These are phyloP conservation scores for Botryotinia calthae DNA, from an alignment of 2,329 filamentous ascomycete genomes.

Conservation along the genomic window DNA sequence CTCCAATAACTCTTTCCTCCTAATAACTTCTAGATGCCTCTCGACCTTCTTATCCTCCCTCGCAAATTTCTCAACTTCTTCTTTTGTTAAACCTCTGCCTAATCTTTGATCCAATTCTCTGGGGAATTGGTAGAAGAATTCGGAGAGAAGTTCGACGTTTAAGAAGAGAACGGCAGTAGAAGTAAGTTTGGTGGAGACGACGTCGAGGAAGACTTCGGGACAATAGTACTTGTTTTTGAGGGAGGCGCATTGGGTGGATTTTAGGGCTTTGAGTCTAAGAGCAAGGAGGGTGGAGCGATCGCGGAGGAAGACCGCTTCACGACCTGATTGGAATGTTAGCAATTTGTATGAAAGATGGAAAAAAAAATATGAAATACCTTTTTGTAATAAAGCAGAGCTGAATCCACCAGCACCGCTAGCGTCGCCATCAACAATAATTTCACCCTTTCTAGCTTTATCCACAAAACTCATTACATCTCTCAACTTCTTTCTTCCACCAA, in stretches of 20 bases:
- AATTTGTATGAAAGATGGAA: conserved; percentile 1
- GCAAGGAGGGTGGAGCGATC: conserved; percentile 88
- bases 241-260: conserved; percentile 82
- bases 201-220: conserved; percentile 96
- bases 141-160: conserved; percentile 92
- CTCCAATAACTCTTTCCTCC: conserved; percentile 88
- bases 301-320: conserved; percentile 89
- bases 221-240: conserved; percentile 94
- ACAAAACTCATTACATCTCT: conserved; percentile 89
- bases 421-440: conserved; percentile 81
- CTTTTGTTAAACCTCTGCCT: conserved; percentile 72
- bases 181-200: conserved; percentile 90
- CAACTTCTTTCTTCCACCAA: conserved; percentile 81
- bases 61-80: conserved; percentile 85
- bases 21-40: conserved; percentile 86
- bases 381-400: conserved; percentile 77
- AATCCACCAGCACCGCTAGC: conserved; percentile 88
- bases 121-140: conserved; percentile 98
- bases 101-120: conserved; percentile 85
- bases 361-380: conserved; percentile 55
- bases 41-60: conserved; percentile 89
- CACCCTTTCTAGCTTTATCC: conserved; percentile 83
- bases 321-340: conserved; percentile 53
- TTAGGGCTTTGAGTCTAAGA: conserved; percentile 83
- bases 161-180: conserved; percentile 94